A percentile compares a stretch with the other conserved stretches of the same genome.
These are phyloP conservation scores for Fragaria ananassa DNA, from an alignment of 306 rosid species.

Conservation along the genomic window DNA sequence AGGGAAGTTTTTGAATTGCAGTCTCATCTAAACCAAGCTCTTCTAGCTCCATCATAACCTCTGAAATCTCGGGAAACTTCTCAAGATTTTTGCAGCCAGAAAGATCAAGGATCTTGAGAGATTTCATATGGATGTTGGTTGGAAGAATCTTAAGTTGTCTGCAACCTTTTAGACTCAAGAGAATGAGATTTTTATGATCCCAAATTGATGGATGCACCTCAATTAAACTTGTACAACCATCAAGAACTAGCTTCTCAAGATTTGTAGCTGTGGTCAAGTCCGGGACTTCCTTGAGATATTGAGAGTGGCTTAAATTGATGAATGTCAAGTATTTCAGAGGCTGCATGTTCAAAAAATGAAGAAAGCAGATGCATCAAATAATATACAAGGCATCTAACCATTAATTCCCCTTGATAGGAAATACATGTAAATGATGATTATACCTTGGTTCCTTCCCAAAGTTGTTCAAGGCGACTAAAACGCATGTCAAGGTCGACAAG, in stretches of 20 bases:
- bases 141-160: background rate
- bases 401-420: background rate
- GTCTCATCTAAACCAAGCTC: background rate
- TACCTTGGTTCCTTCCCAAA: conserved; percentile 10
- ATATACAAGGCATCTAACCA: background rate
- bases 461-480: conserved; percentile 4
- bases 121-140: background rate
- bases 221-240: conserved; percentile 13
- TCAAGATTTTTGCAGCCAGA: background rate
- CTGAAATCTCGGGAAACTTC: conserved; percentile 9
- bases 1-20: background rate
- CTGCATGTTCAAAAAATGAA: background rate
- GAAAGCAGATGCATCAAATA: background rate
- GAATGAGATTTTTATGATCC: background rate
- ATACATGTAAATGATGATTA: background rate
- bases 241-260: conserved; percentile 19
- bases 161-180: background rate
- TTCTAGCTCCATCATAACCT: conserved; percentile 18
- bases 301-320: conserved; percentile 14
- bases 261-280: conserved; percentile 16
- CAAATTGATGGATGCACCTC: conserved; percentile 11
- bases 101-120: background rate
- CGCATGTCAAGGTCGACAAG: conserved; percentile 26
- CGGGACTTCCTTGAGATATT: conserved; percentile 11
- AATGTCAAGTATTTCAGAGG: background rate